Evolutionary conservation across 2,329 filamentous ascomycete species (phyloP).

Genomic region (Penicillium crustosum): DNA sequence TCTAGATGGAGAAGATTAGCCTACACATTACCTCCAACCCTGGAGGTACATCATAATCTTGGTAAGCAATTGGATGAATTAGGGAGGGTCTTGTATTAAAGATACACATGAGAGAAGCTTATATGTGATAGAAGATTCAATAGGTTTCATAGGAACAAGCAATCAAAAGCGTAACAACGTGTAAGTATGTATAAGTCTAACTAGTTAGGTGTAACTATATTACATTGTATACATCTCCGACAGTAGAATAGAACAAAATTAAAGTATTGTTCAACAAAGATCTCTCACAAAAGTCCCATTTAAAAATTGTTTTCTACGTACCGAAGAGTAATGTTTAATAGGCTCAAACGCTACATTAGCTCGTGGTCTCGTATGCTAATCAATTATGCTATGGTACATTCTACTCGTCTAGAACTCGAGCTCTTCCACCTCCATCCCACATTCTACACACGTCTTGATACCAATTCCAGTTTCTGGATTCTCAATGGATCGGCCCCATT

Average conservation of each 20-base stretch:
- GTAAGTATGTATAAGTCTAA: no score
- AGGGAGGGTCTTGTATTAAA: background rate
- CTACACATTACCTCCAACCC: background rate
- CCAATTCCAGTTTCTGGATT: slow-evolving; percentile 58
- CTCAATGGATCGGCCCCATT: slow-evolving; percentile 67
- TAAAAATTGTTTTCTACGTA: background rate
- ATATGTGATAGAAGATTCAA: background rate
- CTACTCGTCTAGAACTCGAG: slow-evolving; percentile 54
- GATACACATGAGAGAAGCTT: background rate
- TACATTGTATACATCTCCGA: background rate
- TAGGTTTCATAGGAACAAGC: background rate
- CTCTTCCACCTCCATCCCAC: slow-evolving; percentile 68
- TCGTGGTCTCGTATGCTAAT: background rate
- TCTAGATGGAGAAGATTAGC: slow-evolving; percentile 7
- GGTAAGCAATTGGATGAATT: background rate
- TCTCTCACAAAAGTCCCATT: background rate
- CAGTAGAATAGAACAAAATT: background rate
- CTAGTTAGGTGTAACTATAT: no score
- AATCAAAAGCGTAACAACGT: background rate
- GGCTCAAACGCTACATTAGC: background rate
- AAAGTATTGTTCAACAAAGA: background rate
- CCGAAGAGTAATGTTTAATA: background rate
- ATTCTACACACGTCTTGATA: slow-evolving; percentile 70
- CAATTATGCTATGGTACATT: slow-evolving; percentile 4
- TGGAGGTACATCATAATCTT: background rate